Evolutionary conservation across 306 rosid genomes (phyloP), one percentile per base, ranked within the genome.

Genomic region (Begonia peltatifolia): DNA sequence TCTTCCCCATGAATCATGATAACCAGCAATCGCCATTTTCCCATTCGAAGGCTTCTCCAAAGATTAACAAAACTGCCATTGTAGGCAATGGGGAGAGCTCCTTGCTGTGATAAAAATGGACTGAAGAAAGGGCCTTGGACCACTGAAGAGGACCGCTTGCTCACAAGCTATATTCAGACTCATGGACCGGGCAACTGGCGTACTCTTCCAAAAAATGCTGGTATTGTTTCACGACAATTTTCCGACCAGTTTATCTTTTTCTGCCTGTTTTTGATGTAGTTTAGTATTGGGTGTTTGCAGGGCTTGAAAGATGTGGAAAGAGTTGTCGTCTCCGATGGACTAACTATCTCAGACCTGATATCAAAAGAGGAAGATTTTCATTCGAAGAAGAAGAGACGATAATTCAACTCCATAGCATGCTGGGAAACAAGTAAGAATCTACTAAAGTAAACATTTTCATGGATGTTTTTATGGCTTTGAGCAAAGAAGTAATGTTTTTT

Each of bases 61-160:
- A 14, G 47, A 9, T 14, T 55, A 16, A 3, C 1, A 41, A 10
- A 8, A 10, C 17, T 6, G 47, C 14, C 38, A 22, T 47, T 43
- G 12, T 22, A 47, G 58, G 12, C 42, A 43, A 85, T 90, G 97
- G 97, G 97, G 62, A 85, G 97, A 80, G 72, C 94, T 64, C 97
- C 95, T 64, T 90, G 97, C 58, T 90, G 92, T 62, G 94, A 85
- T 47, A 85, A 83, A 41, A 74, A 54, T 67, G 95, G 87, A 6
- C 90, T 89, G 50, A 89, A 85, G 56, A 89, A 78, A 68, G 97
- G 97, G 68, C 95, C 97, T 46, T 89, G 97, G 97, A 89, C 95
- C 0, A 71, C 89, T 0, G 97, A 89, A 63, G 97, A 89, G 70
- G 97, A 89, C 71, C 78, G 50, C 13, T 44, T 68, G 68, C 95